phyloP scores from a whole-genome alignment of 257 asterid genomes.

The Pogostemon cablin region DNA sequence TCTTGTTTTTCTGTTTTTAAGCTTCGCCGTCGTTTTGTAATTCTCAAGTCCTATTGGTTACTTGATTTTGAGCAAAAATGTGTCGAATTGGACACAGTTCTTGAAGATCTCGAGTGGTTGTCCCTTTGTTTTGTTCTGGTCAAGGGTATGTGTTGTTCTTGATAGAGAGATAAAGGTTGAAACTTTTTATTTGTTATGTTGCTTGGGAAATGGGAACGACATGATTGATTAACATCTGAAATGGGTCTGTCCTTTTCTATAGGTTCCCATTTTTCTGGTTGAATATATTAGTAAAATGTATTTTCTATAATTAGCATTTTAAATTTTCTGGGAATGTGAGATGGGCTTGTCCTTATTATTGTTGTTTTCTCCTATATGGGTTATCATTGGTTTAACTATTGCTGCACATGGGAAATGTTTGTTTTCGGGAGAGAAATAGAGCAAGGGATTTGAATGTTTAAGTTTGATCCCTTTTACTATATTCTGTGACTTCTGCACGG shows the following conservation, averaged over 20 bases:
- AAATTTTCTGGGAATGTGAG: slow-evolving; percentile 38
- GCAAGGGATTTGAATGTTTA: slow-evolving; percentile 13
- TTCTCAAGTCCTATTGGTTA: slow-evolving; percentile 19
- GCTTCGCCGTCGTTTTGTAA: slow-evolving; percentile 7
- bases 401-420: slow-evolving; percentile 37
- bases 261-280: slow-evolving; percentile 29
- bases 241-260: slow-evolving; percentile 34
- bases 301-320: slow-evolving; percentile 26
- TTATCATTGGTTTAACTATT: slow-evolving; percentile 32
- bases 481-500: background rate
- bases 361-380: slow-evolving; percentile 28
- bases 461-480: background rate
- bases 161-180: slow-evolving; percentile 29
- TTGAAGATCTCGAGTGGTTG: slow-evolving; percentile 40
- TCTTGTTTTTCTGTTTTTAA: slow-evolving; percentile 20
- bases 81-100: slow-evolving; percentile 23
- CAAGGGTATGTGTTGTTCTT: slow-evolving; percentile 27
- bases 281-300: slow-evolving; percentile 10
- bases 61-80: slow-evolving; percentile 36
- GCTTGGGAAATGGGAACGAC: slow-evolving; percentile 13
- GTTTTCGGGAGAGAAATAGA: slow-evolving; percentile 19
- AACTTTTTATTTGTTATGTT: slow-evolving; percentile 34
- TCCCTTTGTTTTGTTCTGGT: slow-evolving; percentile 34
- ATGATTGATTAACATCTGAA: slow-evolving; percentile 32
- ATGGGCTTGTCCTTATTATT: slow-evolving; percentile 38